Evolutionary conservation across 2,329 filamentous ascomycete genomes (phyloP).

Genomic region (Cordyceps fumosorosea): DNA sequence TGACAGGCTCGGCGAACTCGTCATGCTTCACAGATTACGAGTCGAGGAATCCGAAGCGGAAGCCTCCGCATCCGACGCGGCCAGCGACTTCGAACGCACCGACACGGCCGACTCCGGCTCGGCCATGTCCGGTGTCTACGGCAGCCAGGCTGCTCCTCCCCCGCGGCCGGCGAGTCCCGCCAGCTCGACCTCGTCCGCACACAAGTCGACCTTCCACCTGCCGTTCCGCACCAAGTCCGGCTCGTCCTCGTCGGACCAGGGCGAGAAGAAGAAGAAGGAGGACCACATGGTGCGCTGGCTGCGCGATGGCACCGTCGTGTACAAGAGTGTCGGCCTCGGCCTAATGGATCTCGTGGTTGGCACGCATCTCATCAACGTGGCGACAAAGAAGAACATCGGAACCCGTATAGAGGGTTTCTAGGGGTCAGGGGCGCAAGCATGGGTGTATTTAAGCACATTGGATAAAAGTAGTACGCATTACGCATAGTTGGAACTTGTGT

Average conservation of each 20-base stretch:
- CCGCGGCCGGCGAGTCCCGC: slow-evolving; percentile 26
- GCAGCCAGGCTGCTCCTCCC: slow-evolving; percentile 21
- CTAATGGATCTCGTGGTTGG: slow-evolving; percentile 61
- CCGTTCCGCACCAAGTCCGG: slow-evolving; percentile 25
- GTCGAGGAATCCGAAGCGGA: slow-evolving; percentile 34
- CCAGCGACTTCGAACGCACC: slow-evolving; percentile 23
- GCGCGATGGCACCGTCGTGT: slow-evolving; percentile 57
- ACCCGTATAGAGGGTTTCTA: slow-evolving; percentile 47
- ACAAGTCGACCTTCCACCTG: slow-evolving; percentile 27
- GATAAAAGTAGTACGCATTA: no score
- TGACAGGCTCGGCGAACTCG: slow-evolving; percentile 66
- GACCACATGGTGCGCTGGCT: slow-evolving; percentile 50
- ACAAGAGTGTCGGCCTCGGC: slow-evolving; percentile 61
- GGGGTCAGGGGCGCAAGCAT: not conserved
- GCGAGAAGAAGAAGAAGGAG: slow-evolving; percentile 37
- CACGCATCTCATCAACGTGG: slow-evolving; percentile 49
- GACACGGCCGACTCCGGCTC: slow-evolving; percentile 28
- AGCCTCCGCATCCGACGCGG: slow-evolving; percentile 24
- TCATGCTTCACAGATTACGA: slow-evolving; percentile 48
- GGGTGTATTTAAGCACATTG: no score
- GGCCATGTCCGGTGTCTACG: slow-evolving; percentile 37
- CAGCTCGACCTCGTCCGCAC: slow-evolving; percentile 26
- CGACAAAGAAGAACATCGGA: slow-evolving; percentile 48
- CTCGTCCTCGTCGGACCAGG: slow-evolving; percentile 18
- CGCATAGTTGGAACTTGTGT: no score